Percentiles rank a stretch among this genome's conserved stretches.
Evolutionary conservation across 1,284 basidiomycete genomes (phyloP).

Genomic region (Cutaneotrichosporon spelunceum): DNA sequence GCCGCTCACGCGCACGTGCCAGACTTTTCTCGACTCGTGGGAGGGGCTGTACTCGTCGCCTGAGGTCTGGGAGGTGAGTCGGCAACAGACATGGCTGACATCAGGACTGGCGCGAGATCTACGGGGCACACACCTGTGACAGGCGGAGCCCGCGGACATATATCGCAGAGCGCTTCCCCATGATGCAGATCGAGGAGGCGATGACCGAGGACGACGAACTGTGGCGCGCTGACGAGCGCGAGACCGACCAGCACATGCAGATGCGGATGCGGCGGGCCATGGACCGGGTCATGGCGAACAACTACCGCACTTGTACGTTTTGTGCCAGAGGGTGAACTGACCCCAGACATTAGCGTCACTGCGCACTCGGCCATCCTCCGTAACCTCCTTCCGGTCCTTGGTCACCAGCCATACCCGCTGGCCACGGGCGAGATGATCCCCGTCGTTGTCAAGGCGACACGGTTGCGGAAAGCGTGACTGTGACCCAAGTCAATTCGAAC

Average conservation of each 20-base stretch:
- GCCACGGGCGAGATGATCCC: conserved; percentile 52
- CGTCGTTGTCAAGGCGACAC: conserved; percentile 47
- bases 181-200: conserved; percentile 62
- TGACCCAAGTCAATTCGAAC: not conserved
- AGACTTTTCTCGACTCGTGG: conserved; percentile 67
- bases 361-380: conserved; percentile 53
- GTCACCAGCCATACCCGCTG: conserved; percentile 46
- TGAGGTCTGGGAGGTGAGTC: conserved; percentile 45
- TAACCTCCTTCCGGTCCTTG: conserved; percentile 46
- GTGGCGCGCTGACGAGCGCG: conserved; percentile 65
- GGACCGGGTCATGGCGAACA: conserved; percentile 61
- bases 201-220: conserved; percentile 70
- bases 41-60: conserved; percentile 49
- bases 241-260: conserved; percentile 60
- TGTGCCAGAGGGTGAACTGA: not conserved
- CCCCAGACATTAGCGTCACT: conserved; percentile 52
- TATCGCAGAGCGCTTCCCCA: conserved; percentile 61
- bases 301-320: conserved; percentile 56
- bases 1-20: conserved; percentile 68
- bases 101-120: conserved; percentile 47
- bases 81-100: not conserved
- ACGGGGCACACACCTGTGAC: conserved; percentile 50
- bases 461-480: not conserved
- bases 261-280: conserved; percentile 60
- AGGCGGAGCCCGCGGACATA: conserved; percentile 52